These are phyloP conservation scores for Fragaria ananassa DNA, from an alignment of 306 rosid genomes.

Conservation along the genomic window DNA sequence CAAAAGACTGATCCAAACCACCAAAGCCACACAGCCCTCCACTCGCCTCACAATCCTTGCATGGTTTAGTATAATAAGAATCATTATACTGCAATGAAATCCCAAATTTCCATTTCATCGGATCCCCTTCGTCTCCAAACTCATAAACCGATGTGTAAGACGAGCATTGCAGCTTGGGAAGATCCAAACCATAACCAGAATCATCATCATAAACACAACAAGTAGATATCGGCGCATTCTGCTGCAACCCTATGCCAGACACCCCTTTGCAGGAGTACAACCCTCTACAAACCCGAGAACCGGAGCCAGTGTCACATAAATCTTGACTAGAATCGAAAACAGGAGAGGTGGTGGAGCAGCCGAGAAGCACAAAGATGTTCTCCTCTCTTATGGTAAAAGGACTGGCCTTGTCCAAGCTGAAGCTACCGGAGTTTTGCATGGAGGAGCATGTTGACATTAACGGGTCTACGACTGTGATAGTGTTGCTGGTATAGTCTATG, in stretches of 20 bases:
- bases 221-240: constrained; percentile 40
- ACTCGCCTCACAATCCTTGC: constrained; percentile 46
- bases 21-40: constrained; percentile 49
- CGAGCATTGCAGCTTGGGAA: constrained; percentile 54
- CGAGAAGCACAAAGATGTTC: constrained; percentile 48
- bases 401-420: constrained; percentile 36
- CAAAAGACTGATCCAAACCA: constrained; percentile 39
- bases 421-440: constrained; percentile 54
- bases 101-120: constrained; percentile 52
- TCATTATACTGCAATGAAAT: constrained; percentile 43
- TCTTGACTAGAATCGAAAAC: constrained; percentile 41
- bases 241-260: constrained; percentile 39
- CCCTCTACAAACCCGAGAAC: constrained; percentile 44
- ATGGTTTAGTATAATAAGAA: constrained; percentile 32
- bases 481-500: constrained; percentile 45
- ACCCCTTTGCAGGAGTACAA: constrained; percentile 54
- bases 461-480: constrained; percentile 37
- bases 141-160: constrained; percentile 45
- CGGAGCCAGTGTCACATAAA: constrained; percentile 51
- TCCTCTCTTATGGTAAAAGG: constrained; percentile 41
- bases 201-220: constrained; percentile 59
- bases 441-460: constrained; percentile 50
- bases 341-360: constrained; percentile 55
- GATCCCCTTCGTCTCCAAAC: constrained; percentile 55
- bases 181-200: constrained; percentile 42